These are phyloP conservation scores for Boletus rufocinnamomeus DNA, from an alignment of 768 basidiomycete species.

Conservation along the genomic window DNA sequence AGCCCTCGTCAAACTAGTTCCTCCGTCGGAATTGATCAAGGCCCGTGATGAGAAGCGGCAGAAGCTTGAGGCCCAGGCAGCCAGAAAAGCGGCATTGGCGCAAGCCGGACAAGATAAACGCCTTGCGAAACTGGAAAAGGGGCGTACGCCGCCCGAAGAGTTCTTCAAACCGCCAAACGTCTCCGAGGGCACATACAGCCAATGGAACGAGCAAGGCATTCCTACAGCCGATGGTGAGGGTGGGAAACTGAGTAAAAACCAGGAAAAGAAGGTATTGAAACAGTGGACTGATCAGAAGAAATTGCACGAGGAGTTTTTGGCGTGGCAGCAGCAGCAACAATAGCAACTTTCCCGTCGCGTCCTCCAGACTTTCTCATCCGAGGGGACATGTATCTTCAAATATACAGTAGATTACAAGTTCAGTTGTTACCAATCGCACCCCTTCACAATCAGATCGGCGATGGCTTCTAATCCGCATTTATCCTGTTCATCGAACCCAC, in stretches of 20 bases:
- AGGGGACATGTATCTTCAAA: neutral
- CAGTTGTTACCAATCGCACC: slow-evolving; percentile 61
- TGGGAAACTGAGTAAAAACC: slow-evolving; percentile 80
- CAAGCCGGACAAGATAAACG: slow-evolving; percentile 69
- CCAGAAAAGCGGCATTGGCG: slow-evolving; percentile 71
- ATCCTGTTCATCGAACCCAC: slow-evolving; percentile 79
- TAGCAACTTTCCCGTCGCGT: neutral
- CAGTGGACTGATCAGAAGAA: slow-evolving; percentile 73
- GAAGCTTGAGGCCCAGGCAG: slow-evolving; percentile 69
- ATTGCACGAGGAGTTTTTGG: slow-evolving; percentile 76
- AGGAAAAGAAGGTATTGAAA: slow-evolving; percentile 76
- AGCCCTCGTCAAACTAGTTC: slow-evolving; percentile 90
- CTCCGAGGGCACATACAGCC: slow-evolving; percentile 67
- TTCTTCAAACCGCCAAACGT: slow-evolving; percentile 86
- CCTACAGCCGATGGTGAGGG: slow-evolving; percentile 86
- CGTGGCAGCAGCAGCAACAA: slow-evolving; percentile 41
- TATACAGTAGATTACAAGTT: slow-evolving; percentile 16
- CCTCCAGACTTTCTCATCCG: neutral
- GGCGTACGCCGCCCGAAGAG: slow-evolving; percentile 68
- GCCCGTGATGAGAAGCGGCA: slow-evolving; percentile 88
- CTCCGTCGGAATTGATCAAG: slow-evolving; percentile 77
- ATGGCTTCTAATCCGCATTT: slow-evolving; percentile 74
- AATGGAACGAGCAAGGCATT: slow-evolving; percentile 84
- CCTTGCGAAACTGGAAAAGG: slow-evolving; percentile 81
- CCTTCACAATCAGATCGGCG: slow-evolving; percentile 58